Conservation (phyloP, 176 grass and related monocot species). For the Tillandsia leiboldiana region DNA sequence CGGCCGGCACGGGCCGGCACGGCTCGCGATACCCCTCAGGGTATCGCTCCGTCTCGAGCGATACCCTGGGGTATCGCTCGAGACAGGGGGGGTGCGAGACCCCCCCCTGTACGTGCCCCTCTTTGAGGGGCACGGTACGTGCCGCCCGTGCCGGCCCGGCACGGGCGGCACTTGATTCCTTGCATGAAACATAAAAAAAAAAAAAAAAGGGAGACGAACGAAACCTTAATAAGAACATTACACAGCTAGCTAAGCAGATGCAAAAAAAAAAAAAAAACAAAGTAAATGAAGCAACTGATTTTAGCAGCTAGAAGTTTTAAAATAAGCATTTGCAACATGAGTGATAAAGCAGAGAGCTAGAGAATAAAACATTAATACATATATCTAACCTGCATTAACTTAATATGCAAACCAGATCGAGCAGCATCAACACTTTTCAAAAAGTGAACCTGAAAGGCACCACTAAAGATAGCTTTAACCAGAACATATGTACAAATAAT, state of each 20-base stretch:
- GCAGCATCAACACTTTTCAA: conserved; percentile 49
- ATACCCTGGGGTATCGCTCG: too few species aligned
- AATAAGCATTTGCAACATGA: neutral
- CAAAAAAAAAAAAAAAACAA: neutral
- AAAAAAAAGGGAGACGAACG: neutral
- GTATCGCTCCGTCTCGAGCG: too few species aligned
- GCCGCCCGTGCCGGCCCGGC: too few species aligned
- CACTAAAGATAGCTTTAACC: neutral
- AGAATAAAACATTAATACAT: conserved; percentile 6
- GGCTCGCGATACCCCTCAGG: too few species aligned
- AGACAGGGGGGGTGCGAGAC: too few species aligned
- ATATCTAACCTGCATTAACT: conserved; percentile 76
- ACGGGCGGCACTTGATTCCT: too few species aligned
- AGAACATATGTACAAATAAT: neutral
- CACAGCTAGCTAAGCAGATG: neutral
- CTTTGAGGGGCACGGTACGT: too few species aligned
- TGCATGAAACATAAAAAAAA: neutral
- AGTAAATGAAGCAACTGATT: neutral
- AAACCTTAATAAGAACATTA: neutral
- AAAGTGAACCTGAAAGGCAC: conserved; percentile 54
- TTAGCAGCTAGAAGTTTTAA: neutral
- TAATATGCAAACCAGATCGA: conserved; percentile 50
- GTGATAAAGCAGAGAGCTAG: neutral
- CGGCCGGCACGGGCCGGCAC: too few species aligned
- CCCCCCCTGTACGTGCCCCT: too few species aligned